A percentile compares a stretch with the other conserved stretches of the same genome.
phyloP scores from a whole-genome alignment of 495 filamentous ascomycete genomes.

The Neurospora tetrasperma region DNA sequence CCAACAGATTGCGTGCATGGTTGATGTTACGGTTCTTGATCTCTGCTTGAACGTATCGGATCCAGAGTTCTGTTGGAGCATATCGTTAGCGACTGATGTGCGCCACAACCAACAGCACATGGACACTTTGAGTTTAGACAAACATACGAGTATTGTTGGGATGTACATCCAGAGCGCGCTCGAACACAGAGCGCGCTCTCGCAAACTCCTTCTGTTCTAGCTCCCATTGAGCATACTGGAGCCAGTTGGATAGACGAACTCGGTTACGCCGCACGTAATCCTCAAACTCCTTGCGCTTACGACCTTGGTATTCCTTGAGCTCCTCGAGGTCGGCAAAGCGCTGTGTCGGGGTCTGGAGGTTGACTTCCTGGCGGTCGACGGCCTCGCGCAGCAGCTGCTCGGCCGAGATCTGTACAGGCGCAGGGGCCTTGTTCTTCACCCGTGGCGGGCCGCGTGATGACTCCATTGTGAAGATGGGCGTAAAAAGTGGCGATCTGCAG shows the following conservation, averaged over 20 bases:
- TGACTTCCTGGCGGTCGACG: slow-evolving; percentile 90
- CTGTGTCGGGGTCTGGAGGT: slow-evolving; percentile 82
- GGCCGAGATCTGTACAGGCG: slow-evolving; percentile 80
- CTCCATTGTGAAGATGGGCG: slow-evolving; percentile 56
- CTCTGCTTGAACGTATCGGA: slow-evolving; percentile 91
- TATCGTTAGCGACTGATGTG: slow-evolving; percentile 1
- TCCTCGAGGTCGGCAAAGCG: slow-evolving; percentile 95
- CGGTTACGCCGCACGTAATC: slow-evolving; percentile 94
- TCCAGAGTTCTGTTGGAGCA: slow-evolving; percentile 33
- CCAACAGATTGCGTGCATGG: slow-evolving; percentile 87
- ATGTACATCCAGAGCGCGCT: slow-evolving; percentile 88
- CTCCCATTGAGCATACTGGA: slow-evolving; percentile 95
- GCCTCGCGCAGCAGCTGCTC: slow-evolving; percentile 97
- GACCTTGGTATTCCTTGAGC: slow-evolving; percentile 92
- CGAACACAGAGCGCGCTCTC: slow-evolving; percentile 92
- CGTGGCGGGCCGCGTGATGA: slow-evolving; percentile 83
- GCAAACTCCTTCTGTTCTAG: slow-evolving; percentile 96
- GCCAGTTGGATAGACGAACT: slow-evolving; percentile 97
- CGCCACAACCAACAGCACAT: background rate
- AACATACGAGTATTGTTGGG: slow-evolving; percentile 64
- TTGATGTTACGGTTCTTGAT: slow-evolving; percentile 97
- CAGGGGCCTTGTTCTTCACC: slow-evolving; percentile 95
- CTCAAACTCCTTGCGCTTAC: slow-evolving; percentile 94
- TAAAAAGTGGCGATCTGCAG: background rate
- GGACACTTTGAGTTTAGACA: slow-evolving; percentile 21